These are phyloP conservation scores for Wolfiporia cocos DNA, from an alignment of 1,284 basidiomycete genomes.

Conservation along the genomic window DNA sequence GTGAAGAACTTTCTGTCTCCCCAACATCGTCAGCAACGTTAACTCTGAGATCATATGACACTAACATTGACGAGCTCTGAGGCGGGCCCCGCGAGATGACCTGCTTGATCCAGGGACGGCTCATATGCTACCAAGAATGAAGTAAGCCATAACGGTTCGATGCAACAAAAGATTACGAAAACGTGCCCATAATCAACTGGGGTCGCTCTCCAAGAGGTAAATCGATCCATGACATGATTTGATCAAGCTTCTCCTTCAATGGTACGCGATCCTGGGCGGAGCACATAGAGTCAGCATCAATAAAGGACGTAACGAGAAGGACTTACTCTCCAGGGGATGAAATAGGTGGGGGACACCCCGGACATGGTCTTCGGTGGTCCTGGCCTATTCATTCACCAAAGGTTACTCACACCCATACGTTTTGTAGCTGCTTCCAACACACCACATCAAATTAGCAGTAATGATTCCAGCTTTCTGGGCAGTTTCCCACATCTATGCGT, in stretches of 20 bases:
- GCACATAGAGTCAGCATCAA: not conserved
- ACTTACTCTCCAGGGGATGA: conserved; percentile 67
- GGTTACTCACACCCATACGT: not conserved
- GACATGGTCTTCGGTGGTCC: conserved; percentile 68
- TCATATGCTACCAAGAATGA: conserved; percentile 62
- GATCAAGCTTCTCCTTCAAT: conserved; percentile 61
- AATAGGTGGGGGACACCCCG: conserved; percentile 67
- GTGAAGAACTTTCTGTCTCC: conserved; percentile 57
- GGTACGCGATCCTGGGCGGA: conserved; percentile 53
- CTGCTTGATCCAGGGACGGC: conserved; percentile 75
- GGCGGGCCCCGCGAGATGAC: conserved; percentile 73
- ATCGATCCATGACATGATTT: conserved; percentile 77
- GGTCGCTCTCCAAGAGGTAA: conserved; percentile 63
- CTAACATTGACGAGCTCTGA: conserved; percentile 68
- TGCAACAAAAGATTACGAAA: too few species aligned
- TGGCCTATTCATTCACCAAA: conserved; percentile 45
- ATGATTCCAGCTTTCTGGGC: conserved; percentile 67
- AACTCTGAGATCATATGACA: conserved; percentile 1
- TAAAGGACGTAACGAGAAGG: conserved; percentile 4
- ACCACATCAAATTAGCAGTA: conserved; percentile 90
- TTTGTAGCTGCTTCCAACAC: conserved; percentile 24
- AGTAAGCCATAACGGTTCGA: too few species aligned
- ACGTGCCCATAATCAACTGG: conserved; percentile 70
- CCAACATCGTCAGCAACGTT: too few species aligned
- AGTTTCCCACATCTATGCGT: conserved; percentile 83